Percentiles rank a stretch among this genome's conserved stretches.
These are phyloP conservation scores for Cytidiella melzeri DNA, from an alignment of 768 basidiomycete species.

Conservation along the genomic window DNA sequence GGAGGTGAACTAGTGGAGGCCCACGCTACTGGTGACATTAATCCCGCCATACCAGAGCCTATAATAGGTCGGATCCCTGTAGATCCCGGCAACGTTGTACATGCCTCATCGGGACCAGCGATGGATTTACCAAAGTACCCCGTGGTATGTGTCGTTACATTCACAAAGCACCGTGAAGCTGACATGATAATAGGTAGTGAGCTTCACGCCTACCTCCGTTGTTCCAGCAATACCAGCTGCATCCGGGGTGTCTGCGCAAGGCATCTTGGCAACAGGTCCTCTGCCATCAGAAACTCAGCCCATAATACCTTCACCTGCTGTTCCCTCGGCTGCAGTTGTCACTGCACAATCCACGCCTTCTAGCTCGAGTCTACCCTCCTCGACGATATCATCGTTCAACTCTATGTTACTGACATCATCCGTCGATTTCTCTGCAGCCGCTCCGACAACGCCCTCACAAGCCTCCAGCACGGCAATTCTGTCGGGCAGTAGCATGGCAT, in stretches of 20 bases:
- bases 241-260: too few species aligned
- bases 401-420: neutral
- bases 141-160: too few species aligned
- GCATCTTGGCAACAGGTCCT: too few species aligned
- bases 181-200: too few species aligned
- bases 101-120: neutral
- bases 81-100: neutral
- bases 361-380: neutral
- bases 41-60: conserved; percentile 5
- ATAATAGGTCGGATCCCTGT: neutral
- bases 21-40: neutral
- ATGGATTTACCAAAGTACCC: neutral
- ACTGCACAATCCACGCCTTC: conserved; percentile 1
- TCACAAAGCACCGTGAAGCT: too few species aligned
- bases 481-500: too few species aligned
- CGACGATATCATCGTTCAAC: conserved; percentile 8
- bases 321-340: neutral
- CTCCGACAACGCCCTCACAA: too few species aligned
- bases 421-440: neutral
- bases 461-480: too few species aligned
- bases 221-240: neutral
- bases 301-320: neutral
- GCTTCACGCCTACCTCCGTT: neutral
- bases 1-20: conserved; percentile 8
- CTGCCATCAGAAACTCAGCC: too few species aligned